Evolutionary conservation across 2,329 filamentous ascomycete genomes (phyloP), one percentile per base, ranked within the genome.

Genomic region (Teratosphaeria pseudoeucalypti): DNA sequence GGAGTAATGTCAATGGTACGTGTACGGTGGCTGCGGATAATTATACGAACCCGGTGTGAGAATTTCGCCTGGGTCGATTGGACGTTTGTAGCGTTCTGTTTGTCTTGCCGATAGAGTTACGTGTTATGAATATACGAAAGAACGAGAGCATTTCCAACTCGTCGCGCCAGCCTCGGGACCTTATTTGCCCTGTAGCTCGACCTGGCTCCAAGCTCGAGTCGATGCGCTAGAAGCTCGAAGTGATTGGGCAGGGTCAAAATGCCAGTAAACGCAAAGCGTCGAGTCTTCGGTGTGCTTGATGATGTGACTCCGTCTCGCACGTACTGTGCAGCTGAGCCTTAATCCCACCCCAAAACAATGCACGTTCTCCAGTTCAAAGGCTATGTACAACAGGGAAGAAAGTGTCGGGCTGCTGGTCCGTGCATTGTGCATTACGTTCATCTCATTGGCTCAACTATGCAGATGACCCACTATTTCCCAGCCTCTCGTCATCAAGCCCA

Each of bases 1-100:
- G 58, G 57, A 56, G 56, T 23, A 58, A 56, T 7, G 56, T 26
- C 56, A 53, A 58, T 27, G 58, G 58, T 6, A 57, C 55, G 19
- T 49, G 43, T 49, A 49, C 43, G 19, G 43, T 49, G 6, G 43
- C 43, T 19, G 43, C 43, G 43, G 26, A 49, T 23, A 49, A 49
- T 19, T 49, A 49, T 19, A 49, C 43, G 1, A 10, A 23, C 6
- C 43, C 43, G n/a, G 43, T 49, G 5, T 49, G 43, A 49, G 11
- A 16, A 3, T 43, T 5, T 43, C 37, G 12, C 4, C 5, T 43
- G 5, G 10, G 12, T 43, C 16, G 37, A 23, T 49, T 49, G 43
- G 16, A 49, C 26, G 43, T 49, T 16, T n/a, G 43, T 6, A n/a
- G 43, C 43, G 43, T 49, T 49, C 3, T 49, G 43, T 10, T 23